A percentile compares a stretch with the other conserved stretches of the same genome.
These are phyloP conservation scores for Trichosporon ovoides DNA, from an alignment of 1,284 basidiomycete species.

Conservation along the genomic window DNA sequence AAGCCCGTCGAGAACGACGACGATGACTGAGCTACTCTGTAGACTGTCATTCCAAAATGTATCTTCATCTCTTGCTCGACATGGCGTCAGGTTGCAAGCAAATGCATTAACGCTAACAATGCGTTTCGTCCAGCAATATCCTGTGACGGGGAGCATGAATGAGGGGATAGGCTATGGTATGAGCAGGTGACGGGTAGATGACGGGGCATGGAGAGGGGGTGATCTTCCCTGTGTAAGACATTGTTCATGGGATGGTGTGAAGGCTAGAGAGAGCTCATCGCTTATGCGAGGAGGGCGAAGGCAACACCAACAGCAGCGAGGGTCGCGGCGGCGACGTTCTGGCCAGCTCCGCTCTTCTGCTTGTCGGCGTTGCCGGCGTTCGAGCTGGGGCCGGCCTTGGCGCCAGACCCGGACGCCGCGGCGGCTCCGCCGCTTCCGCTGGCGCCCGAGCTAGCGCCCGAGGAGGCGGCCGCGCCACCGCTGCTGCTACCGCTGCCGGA, in stretches of 20 bases:
- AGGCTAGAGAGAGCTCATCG: too few species aligned
- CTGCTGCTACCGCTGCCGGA: not conserved
- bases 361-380: not conserved
- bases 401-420: not conserved
- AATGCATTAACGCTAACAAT: too few species aligned
- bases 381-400: not conserved
- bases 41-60: not conserved
- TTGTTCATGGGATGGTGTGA: too few species aligned
- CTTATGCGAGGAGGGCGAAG: constrained; percentile 8
- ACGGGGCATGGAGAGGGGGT: not conserved
- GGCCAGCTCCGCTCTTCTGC: not conserved
- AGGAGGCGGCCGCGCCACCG: not conserved
- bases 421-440: not conserved
- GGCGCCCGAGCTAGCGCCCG: not conserved
- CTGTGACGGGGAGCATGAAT: too few species aligned
- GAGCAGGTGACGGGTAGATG: not conserved
- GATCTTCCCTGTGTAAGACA: not conserved
- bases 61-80: not conserved
- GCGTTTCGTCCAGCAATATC: too few species aligned
- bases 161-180: not conserved
- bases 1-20: constrained; percentile 50
- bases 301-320: constrained; percentile 2
- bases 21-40: not conserved
- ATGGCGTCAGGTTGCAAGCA: too few species aligned
- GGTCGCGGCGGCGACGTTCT: not conserved